phyloP scores from a whole-genome alignment of 495 filamentous ascomycete genomes.

The Melanomma pulvis-pyrius region DNA sequence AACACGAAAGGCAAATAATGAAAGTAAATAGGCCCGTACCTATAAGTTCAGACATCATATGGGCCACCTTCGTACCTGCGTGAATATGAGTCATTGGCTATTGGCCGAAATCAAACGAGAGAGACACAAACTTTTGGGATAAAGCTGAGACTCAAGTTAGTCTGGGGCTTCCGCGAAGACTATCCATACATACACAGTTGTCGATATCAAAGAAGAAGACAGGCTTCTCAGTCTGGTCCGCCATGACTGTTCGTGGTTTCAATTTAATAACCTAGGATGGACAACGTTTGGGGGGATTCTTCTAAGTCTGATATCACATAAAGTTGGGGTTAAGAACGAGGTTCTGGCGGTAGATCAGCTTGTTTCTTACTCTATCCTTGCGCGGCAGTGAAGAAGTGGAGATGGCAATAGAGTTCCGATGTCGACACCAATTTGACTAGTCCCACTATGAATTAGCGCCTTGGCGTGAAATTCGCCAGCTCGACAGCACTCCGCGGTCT shows the following conservation, averaged over 20 bases:
- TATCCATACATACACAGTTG: constrained; percentile 73
- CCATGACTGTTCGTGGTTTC: constrained; percentile 6
- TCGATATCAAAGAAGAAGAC: constrained; percentile 95
- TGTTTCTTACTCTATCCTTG: not conserved
- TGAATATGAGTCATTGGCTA: constrained; percentile 13
- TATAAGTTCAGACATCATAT: constrained; percentile 45
- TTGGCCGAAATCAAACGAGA: not conserved
- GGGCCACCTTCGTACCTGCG: constrained; percentile 39
- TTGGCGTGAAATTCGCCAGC: not conserved
- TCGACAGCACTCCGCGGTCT: not conserved
- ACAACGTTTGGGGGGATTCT: too few species aligned
- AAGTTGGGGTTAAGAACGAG: not conserved
- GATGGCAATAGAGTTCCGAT: not conserved
- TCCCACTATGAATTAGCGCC: not conserved
- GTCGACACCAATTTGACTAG: not conserved
- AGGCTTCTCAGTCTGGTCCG: constrained; percentile 46
- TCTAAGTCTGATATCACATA: not conserved
- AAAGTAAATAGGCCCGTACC: constrained; percentile 22
- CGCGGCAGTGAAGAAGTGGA: not conserved
- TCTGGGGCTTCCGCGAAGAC: not conserved
- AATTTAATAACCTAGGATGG: too few species aligned
- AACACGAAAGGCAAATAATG: constrained; percentile 3
- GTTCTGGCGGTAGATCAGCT: not conserved
- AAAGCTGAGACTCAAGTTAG: constrained; percentile 50
- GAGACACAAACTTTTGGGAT: constrained; percentile 62